phyloP scores from a whole-genome alignment of 345 rosid species.

The Camelina laxa region DNA sequence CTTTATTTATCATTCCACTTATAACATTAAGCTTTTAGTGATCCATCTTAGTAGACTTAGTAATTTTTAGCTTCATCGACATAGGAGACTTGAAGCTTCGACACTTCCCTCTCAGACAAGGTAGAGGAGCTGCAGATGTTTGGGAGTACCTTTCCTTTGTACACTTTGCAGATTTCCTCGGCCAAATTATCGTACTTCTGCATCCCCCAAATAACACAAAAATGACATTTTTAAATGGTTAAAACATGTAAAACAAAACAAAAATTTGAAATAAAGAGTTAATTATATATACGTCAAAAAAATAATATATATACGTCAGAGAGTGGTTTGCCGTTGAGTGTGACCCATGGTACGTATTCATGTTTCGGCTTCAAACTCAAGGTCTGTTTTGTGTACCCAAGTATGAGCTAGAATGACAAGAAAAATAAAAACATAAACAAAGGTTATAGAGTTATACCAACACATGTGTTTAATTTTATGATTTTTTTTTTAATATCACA shows the following conservation, averaged over 20 bases:
- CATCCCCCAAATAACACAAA: background rate
- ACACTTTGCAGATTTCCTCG: conserved; percentile 23
- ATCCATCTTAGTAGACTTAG: conserved; percentile 1
- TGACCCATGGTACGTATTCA: conserved; percentile 42
- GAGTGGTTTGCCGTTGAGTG: conserved; percentile 34
- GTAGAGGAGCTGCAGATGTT: too few relatives aligned
- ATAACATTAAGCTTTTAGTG: background rate
- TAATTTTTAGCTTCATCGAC: conserved; percentile 11
- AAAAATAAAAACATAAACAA: background rate
- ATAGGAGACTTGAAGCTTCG: conserved; percentile 36
- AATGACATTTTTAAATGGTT: background rate
- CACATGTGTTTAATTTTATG: background rate
- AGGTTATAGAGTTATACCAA: background rate
- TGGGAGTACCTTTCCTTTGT: background rate
- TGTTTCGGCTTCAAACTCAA: conserved; percentile 30
- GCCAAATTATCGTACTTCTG: conserved; percentile 17
- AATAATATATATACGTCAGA: conserved; percentile 25
- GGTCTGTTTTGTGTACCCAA: conserved; percentile 35
- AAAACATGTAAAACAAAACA: background rate
- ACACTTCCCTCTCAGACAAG: too few relatives aligned
- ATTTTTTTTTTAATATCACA: background rate
- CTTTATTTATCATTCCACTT: conserved; percentile 8
- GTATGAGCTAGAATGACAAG: conserved; percentile 29
- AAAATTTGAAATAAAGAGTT: background rate
- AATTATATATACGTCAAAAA: background rate